phyloP scores from a whole-genome alignment of 164 flowering plant species.

The Warburgia ugandensis region DNA sequence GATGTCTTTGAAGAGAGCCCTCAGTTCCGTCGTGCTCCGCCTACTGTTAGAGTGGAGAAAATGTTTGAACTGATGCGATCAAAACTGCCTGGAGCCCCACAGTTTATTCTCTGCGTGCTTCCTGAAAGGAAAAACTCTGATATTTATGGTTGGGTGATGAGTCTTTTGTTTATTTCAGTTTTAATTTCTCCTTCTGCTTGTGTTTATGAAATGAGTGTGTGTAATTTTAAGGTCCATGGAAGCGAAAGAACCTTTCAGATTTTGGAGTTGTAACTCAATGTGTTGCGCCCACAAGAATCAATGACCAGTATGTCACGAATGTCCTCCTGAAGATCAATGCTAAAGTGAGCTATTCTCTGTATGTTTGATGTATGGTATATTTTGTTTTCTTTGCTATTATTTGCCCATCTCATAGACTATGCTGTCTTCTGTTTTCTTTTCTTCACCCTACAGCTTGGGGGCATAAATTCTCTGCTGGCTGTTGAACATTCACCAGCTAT shows the following conservation, averaged over 20 bases:
- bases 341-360: constrained; percentile 36
- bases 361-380: not conserved
- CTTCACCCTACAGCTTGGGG: constrained; percentile 40
- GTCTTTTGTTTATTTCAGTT: constrained; percentile 8
- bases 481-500: constrained; percentile 43
- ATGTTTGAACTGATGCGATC: constrained; percentile 55
- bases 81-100: constrained; percentile 52
- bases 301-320: no score
- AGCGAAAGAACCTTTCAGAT: constrained; percentile 58
- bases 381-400: not conserved
- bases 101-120: constrained; percentile 69
- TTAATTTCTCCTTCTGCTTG: not conserved
- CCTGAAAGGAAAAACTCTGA: no score
- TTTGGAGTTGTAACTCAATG: constrained; percentile 65
- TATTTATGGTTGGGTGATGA: constrained; percentile 54
- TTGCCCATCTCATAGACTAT: not conserved
- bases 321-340: constrained; percentile 83
- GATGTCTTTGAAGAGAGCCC: constrained; percentile 71
- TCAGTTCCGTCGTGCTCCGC: constrained; percentile 29
- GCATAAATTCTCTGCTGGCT: no score
- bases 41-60: constrained; percentile 58
- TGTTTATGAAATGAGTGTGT: not conserved
- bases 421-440: not conserved
- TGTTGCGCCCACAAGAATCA: constrained; percentile 54
- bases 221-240: constrained; percentile 73